Percentiles rank a stretch among this genome's conserved stretches.
phyloP scores from a whole-genome alignment of 139 green algal species.

The Chlorella sorokiniana region DNA sequence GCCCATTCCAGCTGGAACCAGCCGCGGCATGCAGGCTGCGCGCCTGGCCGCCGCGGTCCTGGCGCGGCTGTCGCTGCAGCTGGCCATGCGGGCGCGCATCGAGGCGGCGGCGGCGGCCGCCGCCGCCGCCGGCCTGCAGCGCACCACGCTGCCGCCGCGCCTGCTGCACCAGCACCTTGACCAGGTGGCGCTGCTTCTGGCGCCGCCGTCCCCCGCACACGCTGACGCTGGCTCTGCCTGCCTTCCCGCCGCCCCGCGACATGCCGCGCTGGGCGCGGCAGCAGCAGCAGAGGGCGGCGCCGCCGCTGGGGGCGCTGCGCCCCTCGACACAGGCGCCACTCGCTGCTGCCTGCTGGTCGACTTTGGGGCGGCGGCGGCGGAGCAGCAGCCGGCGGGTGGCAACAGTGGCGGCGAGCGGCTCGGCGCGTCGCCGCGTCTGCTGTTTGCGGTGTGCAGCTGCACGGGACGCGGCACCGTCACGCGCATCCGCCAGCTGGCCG shows the following conservation, averaged over 20 bases:
- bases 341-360: slow-evolving; percentile 22
- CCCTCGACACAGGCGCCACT: neutral
- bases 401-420: neutral
- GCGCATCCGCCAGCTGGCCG: neutral
- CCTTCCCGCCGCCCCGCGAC: slow-evolving; percentile 20
- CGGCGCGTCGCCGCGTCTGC: neutral
- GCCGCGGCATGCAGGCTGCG: slow-evolving; percentile 19
- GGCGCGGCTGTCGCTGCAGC: slow-evolving; percentile 3
- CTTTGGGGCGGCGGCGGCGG: neutral
- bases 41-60: slow-evolving; percentile 4
- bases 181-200: neutral
- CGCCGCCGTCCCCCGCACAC: neutral
- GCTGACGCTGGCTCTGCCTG: slow-evolving; percentile 16
- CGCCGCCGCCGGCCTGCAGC: neutral
- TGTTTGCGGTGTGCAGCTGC: slow-evolving; percentile 15
- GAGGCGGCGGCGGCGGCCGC: neutral
- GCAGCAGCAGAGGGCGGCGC: neutral
- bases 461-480: slow-evolving; percentile 5
- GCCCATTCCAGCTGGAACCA: slow-evolving; percentile 22
- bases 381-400: neutral
- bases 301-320: neutral
- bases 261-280: neutral
- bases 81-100: slow-evolving; percentile 5
- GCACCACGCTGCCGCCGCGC: neutral
- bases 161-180: neutral